Evolutionary conservation across 768 basidiomycete species (phyloP).

Genomic region (Russula dissimulans): DNA sequence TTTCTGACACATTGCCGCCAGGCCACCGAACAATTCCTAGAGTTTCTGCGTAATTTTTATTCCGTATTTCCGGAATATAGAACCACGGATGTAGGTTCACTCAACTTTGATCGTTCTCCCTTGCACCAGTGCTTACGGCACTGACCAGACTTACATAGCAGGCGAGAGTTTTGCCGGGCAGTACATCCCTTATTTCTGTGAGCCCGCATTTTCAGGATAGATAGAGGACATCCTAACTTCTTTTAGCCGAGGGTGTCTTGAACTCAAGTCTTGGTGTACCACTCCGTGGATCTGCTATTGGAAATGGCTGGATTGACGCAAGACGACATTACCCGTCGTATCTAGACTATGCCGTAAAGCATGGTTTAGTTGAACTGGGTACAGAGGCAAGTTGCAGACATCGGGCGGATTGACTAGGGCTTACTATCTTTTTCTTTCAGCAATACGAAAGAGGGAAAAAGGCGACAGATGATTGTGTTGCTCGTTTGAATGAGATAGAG

Average conservation of each 20-base stretch:
- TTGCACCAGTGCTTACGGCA: background rate
- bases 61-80: constrained; percentile 82
- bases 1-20: constrained; percentile 26
- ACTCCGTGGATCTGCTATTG: constrained; percentile 78
- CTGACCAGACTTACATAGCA: constrained; percentile 79
- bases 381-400: constrained; percentile 43
- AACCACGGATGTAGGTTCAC: constrained; percentile 62
- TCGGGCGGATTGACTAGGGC: background rate
- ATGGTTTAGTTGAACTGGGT: constrained; percentile 65
- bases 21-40: constrained; percentile 69
- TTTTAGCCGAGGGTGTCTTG: constrained; percentile 67
- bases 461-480: constrained; percentile 51
- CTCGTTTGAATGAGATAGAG: constrained; percentile 33
- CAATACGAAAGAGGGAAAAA: constrained; percentile 52
- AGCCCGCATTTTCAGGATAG: constrained; percentile 1
- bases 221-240: background rate
- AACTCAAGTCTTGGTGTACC: constrained; percentile 48
- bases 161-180: constrained; percentile 98
- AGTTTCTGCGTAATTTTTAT: constrained; percentile 87
- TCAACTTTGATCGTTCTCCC: background rate
- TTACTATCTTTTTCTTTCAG: constrained; percentile 27
- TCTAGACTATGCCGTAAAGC: constrained; percentile 74
- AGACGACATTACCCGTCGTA: constrained; percentile 84
- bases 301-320: constrained; percentile 97
- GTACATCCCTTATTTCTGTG: constrained; percentile 94